phyloP scores from a whole-genome alignment of 257 asterid species.

The Apocynum venetum region DNA sequence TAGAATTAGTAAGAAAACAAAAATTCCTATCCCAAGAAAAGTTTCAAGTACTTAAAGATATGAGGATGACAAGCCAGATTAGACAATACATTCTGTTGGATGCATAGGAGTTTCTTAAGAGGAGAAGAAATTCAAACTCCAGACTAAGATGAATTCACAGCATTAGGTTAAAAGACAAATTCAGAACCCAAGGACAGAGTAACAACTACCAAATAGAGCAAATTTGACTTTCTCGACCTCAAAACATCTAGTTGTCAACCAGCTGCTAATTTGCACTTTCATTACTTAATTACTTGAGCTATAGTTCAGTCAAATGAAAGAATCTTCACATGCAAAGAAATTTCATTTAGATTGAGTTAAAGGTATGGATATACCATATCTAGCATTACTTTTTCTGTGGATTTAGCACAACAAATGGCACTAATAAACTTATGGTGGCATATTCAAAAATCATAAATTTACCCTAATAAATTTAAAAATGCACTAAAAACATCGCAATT shows the following conservation, averaged over 20 bases:
- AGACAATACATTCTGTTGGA: not conserved
- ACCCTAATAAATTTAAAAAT: not conserved
- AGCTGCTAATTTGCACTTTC: not conserved
- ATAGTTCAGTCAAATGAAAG: not conserved
- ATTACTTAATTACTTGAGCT: not conserved
- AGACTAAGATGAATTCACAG: not conserved
- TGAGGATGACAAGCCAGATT: not conserved
- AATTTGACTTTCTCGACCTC: not conserved
- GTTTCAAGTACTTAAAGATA: not conserved
- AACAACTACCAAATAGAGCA: too few species aligned
- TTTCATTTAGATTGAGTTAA: not conserved
- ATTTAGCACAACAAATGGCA: not conserved
- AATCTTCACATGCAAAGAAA: not conserved
- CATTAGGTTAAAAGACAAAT: not conserved
- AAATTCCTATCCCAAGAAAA: not conserved
- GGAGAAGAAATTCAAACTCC: not conserved
- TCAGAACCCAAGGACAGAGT: not conserved
- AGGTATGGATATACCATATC: not conserved
- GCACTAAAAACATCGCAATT: too few species aligned
- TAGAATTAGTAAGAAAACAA: not conserved
- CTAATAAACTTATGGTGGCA: not conserved
- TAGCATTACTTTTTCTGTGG: not conserved
- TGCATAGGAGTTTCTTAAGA: not conserved
- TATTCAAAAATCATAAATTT: not conserved
- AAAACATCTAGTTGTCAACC: not conserved